A percentile compares a stretch with the other conserved stretches of the same genome.
These are phyloP conservation scores for Suillus spraguei DNA, from an alignment of 768 basidiomycete genomes.

Conservation along the genomic window DNA sequence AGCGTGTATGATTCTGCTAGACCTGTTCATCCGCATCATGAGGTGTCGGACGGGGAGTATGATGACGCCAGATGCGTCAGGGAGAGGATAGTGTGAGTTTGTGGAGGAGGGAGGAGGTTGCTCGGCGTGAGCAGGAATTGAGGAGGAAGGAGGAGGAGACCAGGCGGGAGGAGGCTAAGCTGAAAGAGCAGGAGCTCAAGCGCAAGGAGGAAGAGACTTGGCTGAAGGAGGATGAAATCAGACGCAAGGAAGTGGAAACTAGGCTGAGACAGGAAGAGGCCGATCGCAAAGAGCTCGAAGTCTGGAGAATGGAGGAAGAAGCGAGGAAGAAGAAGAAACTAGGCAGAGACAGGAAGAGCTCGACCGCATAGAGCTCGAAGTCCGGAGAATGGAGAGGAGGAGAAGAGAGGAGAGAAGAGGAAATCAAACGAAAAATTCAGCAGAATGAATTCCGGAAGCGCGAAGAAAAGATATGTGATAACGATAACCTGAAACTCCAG, in stretches of 20 bases:
- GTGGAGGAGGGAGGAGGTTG: slow-evolving; percentile 35
- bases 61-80: slow-evolving; percentile 34
- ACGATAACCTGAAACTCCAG: too few relatives aligned
- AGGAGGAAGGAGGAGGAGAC: slow-evolving; percentile 40
- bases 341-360: too few relatives aligned
- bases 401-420: too few relatives aligned
- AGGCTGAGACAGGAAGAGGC: slow-evolving; percentile 29
- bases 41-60: slow-evolving; percentile 30
- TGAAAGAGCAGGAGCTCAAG: slow-evolving; percentile 18
- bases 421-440: slow-evolving; percentile 22
- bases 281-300: slow-evolving; percentile 26
- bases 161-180: slow-evolving; percentile 27
- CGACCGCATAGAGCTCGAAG: too few relatives aligned
- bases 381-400: too few relatives aligned
- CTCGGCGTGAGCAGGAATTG: slow-evolving; percentile 34
- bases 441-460: slow-evolving; percentile 33
- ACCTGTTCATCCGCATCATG: slow-evolving; percentile 29
- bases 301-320: slow-evolving; percentile 21
- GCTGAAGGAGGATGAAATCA: slow-evolving; percentile 30
- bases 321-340: slow-evolving; percentile 26
- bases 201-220: slow-evolving; percentile 26
- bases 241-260: slow-evolving; percentile 29
- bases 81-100: slow-evolving; percentile 31
- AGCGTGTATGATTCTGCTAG: slow-evolving; percentile 16
- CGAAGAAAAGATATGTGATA: slow-evolving; percentile 35